Percentiles rank a stretch among this genome's conserved stretches.
Evolutionary conservation across 2,329 filamentous ascomycete genomes (phyloP).

Genomic region (Seiridium cupressi): DNA sequence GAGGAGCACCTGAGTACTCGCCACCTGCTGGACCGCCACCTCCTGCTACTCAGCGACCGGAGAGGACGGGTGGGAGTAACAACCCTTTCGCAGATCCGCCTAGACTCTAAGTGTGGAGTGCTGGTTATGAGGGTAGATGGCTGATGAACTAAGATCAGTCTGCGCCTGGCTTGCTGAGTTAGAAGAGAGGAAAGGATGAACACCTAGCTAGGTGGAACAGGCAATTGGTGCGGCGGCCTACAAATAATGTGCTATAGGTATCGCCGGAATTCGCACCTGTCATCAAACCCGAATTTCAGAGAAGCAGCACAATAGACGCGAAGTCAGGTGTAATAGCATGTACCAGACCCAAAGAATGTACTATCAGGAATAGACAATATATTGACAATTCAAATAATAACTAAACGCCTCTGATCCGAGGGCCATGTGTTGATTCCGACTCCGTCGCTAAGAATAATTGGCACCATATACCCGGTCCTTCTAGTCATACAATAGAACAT

Average conservation of each 20-base stretch:
- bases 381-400: neutral
- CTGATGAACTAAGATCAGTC: too few relatives aligned
- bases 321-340: neutral
- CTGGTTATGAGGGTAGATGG: too few relatives aligned
- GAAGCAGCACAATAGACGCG: neutral
- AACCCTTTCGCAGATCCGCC: slow-evolving; percentile 11
- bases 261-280: too few relatives aligned
- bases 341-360: slow-evolving; percentile 7
- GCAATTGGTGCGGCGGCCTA: too few relatives aligned
- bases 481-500: neutral
- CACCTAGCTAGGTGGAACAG: too few relatives aligned
- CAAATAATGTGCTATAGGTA: too few relatives aligned
- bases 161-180: too few relatives aligned
- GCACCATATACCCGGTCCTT: neutral
- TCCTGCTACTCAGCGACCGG: slow-evolving; percentile 23
- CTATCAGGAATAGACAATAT: slow-evolving; percentile 31
- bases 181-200: too few relatives aligned
- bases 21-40: slow-evolving; percentile 51
- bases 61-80: slow-evolving; percentile 14
- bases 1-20: slow-evolving; percentile 32
- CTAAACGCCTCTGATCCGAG: neutral
- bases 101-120: slow-evolving; percentile 1
- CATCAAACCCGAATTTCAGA: too few relatives aligned
- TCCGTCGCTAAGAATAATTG: neutral
- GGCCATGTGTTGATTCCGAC: neutral